These are phyloP conservation scores for Athelia psychrophila DNA, from an alignment of 1,284 basidiomycete species.

Conservation along the genomic window DNA sequence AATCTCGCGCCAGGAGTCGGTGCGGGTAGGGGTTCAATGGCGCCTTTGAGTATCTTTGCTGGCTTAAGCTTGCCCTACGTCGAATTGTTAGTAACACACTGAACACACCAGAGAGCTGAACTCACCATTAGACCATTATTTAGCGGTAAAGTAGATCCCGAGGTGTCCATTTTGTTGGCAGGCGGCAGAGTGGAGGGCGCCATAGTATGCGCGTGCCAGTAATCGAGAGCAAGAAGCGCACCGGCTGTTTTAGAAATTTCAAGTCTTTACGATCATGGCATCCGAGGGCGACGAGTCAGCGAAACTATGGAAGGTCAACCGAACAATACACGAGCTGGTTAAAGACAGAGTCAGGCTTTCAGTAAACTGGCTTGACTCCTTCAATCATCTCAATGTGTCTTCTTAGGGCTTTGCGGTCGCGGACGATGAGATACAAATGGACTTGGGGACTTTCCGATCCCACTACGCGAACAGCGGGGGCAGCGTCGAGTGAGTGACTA, in stretches of 20 bases:
- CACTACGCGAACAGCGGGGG: constrained; percentile 64
- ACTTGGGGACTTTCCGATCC: constrained; percentile 70
- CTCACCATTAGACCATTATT: constrained; percentile 46
- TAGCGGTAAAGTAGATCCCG: constrained; percentile 35
- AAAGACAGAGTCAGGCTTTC: constrained; percentile 74
- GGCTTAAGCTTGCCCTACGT: constrained; percentile 75
- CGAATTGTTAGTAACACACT: neutral
- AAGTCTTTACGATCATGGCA: constrained; percentile 47
- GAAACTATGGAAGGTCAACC: constrained; percentile 93
- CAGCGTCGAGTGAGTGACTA: constrained; percentile 56
- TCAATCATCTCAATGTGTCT: constrained; percentile 16
- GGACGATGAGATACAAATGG: constrained; percentile 89
- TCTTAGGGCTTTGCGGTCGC: constrained; percentile 83
- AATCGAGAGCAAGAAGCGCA: too few relatives aligned
- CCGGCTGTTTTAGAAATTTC: too few relatives aligned
- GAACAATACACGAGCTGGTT: constrained; percentile 96
- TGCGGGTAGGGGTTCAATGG: constrained; percentile 61
- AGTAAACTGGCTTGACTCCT: constrained; percentile 7
- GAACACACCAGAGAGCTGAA: neutral
- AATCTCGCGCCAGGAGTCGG: constrained; percentile 44
- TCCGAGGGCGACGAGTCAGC: constrained; percentile 70
- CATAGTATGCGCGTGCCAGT: constrained; percentile 8
- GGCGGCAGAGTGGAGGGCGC: constrained; percentile 14
- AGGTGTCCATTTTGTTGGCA: constrained; percentile 29
- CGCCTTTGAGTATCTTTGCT: constrained; percentile 83